Evolutionary conservation across 768 basidiomycete genomes (phyloP).

Genomic region (Tephrocybe sp.): DNA sequence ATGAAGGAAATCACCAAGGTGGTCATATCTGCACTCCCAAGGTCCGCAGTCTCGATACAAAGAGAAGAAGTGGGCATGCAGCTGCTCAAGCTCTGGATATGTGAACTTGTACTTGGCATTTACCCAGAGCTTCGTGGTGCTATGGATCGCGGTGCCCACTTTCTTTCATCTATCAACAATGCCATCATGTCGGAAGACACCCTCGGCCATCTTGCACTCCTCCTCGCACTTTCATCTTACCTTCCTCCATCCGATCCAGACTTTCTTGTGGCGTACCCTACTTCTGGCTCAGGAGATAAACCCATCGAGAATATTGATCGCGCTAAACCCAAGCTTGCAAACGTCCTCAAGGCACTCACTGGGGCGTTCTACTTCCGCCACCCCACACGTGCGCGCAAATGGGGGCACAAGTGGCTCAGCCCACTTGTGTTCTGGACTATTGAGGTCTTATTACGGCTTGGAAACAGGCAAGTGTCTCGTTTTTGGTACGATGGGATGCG

Average conservation of each 20-base stretch:
- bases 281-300: neutral
- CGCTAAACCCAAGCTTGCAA: constrained; percentile 3
- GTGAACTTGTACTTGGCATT: constrained; percentile 19
- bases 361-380: constrained; percentile 8
- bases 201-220: constrained; percentile 20
- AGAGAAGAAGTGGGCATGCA: constrained; percentile 27
- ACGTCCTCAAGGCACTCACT: constrained; percentile 3
- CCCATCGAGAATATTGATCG: neutral
- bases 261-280: constrained; percentile 2
- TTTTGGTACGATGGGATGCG: neutral
- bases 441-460: neutral
- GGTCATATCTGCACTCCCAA: neutral
- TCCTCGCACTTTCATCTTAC: constrained; percentile 21
- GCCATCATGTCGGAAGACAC: constrained; percentile 16
- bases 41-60: constrained; percentile 17
- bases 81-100: constrained; percentile 30
- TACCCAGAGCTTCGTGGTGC: constrained; percentile 25
- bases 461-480: neutral
- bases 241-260: constrained; percentile 16
- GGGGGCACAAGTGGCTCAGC: constrained; percentile 5
- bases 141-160: constrained; percentile 19
- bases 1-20: neutral
- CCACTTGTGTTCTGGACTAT: constrained; percentile 10
- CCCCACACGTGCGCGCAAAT: constrained; percentile 8
- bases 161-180: constrained; percentile 20